Evolutionary conservation across 768 basidiomycete genomes (phyloP).

Genomic region (Suillus weaverae): DNA sequence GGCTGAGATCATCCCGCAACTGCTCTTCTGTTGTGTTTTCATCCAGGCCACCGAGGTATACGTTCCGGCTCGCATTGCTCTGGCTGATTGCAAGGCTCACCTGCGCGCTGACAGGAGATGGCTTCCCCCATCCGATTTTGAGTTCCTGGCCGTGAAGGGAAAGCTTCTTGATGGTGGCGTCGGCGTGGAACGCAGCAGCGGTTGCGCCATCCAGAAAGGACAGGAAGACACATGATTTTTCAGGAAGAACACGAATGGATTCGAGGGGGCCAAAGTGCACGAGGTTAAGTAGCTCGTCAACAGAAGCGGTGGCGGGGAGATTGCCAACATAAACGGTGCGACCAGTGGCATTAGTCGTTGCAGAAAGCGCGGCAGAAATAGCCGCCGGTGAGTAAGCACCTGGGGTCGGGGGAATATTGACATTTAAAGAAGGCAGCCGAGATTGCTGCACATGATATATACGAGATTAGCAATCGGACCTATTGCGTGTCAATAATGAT

Average conservation of each 20-base stretch:
- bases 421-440: constrained; percentile 63
- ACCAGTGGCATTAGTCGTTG: constrained; percentile 58
- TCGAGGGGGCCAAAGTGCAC: constrained; percentile 98
- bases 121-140: constrained; percentile 99
- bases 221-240: constrained; percentile 97
- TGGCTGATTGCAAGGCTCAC: constrained; percentile 88
- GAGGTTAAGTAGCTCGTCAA: constrained; percentile 96
- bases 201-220: constrained; percentile 94
- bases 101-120: constrained; percentile 81
- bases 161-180: constrained; percentile 93
- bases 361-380: constrained; percentile 68
- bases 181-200: constrained; percentile 96
- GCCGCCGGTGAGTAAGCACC: constrained; percentile 80
- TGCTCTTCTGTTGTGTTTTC: constrained; percentile 89
- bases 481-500: neutral
- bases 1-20: constrained; percentile 85
- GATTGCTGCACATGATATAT: constrained; percentile 30
- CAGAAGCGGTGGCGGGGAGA: constrained; percentile 90
- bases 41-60: constrained; percentile 93
- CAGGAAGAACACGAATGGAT: constrained; percentile 89
- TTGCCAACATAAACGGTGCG: constrained; percentile 98
- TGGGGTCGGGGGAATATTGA: constrained; percentile 69
- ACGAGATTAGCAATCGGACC: constrained; percentile 3
- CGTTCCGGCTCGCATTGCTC: constrained; percentile 92
- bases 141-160: constrained; percentile 93